Base-by-base conservation (phyloP, 2,329 filamentous ascomycete genomes). In the Colletotrichum falcatum region DNA sequence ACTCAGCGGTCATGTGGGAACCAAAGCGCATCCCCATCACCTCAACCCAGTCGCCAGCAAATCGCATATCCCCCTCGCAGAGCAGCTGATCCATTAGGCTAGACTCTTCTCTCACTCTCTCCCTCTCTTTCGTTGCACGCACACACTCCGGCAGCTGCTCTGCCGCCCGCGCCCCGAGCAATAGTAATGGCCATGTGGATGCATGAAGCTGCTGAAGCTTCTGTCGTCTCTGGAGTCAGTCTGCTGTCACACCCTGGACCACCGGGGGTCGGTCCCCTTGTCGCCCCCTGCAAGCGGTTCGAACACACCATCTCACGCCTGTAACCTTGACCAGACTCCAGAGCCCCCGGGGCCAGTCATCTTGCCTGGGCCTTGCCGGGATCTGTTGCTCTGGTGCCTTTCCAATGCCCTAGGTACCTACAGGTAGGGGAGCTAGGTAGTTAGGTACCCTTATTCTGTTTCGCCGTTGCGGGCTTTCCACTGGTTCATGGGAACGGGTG, bases 181-280 rank as follows among this genome's bases (percentile, higher is more conserved):
- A 42, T 12, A 48, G 63, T 51, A 46, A 42, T 49, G 67, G 20
- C 20, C 42, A n/a, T n/a, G n/a, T n/a, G 18, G 4, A n/a, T n/a
- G 42, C 67, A 62, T 67, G 64, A 70, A 67, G 67, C 67, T 70
- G 28, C 64, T 67, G 67, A 70, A 66, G 67, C 67, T 70, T 70
- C 64, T 62, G 67, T 70, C 64, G 67, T 70, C 64, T 70, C 67
- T 56, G 63, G 46, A 18, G 54, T 23, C 20, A 5, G 42, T 55
- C 11, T 55, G 49, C 61, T 65, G 66, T 55, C 46, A 59, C 44
- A 67, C 63, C 67, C 67, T 58, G 33, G 63, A 37, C 51, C 49
- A 33, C 61, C 53, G 26, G 56, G 56, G 55, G 39, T 35, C 53
- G 53, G 53, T 56, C 42, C 56, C 65, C 63, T 61, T 20, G 23